Evolutionary conservation across 331 rosid species (phyloP), one percentile per base, ranked within the genome.

Genomic region (Telfairia occidentalis): DNA sequence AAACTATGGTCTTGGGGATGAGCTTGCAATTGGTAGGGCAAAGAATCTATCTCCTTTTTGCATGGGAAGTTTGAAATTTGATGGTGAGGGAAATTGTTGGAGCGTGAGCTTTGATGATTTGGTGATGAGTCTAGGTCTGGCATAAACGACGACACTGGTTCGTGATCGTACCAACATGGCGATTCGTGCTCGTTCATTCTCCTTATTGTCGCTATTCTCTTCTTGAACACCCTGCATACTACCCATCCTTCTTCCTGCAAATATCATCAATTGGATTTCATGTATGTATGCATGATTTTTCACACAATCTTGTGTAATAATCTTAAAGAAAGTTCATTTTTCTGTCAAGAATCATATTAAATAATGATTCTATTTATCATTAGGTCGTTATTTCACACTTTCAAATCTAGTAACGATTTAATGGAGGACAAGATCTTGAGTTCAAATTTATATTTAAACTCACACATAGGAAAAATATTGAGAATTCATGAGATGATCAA

Each of bases 211-310:
- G 98, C 80, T 81, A 93, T 83, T 87, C 88, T 93, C 82, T 93
- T 93, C 90, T 93, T 93, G 89, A 93, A 93, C 34, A 89, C 97
- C 86, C 98, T 84, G 57, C 98, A 91, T 10, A 91, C 97, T 9
- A 88, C 98, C 96, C 96, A 93, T 21, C 97, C 97, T 85, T 91
- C 98, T 89, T 93, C 97, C 94, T 91, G 30, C 21, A n/a, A 50
- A 15, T 2, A n/a, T 49, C 54, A 50, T n/a, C n/a, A n/a, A n/a
- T n/a, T n/a, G n/a, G n/a, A n/a, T n/a, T n/a, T n/a, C n/a, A n/a
- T n/a, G n/a, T n/a, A n/a, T n/a, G n/a, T n/a, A n/a, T n/a, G n/a
- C n/a, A n/a, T n/a, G n/a, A n/a, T n/a, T n/a, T n/a, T n/a, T n/a
- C n/a, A n/a, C n/a, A n/a, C n/a, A n/a, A n/a, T n/a, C n/a, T n/a